These are phyloP conservation scores for Oehlia diaphana DNA, from an alignment of 192 early-diverging fungal genomes.

Conservation along the genomic window DNA sequence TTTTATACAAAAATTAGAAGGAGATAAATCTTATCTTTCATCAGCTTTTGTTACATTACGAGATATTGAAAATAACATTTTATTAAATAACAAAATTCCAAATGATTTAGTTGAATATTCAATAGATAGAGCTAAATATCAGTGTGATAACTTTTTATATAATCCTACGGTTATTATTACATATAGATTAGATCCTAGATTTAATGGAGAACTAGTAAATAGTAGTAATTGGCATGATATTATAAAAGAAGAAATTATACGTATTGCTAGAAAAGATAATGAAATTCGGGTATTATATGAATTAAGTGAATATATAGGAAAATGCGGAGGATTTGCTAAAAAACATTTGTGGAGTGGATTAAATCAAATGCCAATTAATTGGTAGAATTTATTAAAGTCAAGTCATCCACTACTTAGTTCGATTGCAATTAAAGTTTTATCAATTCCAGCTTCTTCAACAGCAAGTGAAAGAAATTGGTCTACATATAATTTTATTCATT, in stretches of 20 bases:
- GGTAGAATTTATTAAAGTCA: no score
- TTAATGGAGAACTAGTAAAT: neutral
- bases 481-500: slow-evolving; percentile 1
- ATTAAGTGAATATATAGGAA: neutral
- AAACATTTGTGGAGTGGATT: neutral
- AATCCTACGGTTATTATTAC: neutral
- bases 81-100: neutral
- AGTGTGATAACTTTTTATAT: neutral
- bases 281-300: neutral
- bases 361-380: no score
- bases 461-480: no score
- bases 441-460: no score
- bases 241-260: neutral
- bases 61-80: neutral
- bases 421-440: no score
- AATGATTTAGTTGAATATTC: neutral
- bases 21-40: neutral
- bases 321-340: neutral
- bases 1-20: neutral
- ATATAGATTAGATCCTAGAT: no score
- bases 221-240: neutral
- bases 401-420: no score
- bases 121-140: neutral
- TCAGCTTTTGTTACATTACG: neutral
- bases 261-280: neutral